Base-by-base conservation (phyloP, 306 rosid species). In the Vigna trinervia region DNA sequence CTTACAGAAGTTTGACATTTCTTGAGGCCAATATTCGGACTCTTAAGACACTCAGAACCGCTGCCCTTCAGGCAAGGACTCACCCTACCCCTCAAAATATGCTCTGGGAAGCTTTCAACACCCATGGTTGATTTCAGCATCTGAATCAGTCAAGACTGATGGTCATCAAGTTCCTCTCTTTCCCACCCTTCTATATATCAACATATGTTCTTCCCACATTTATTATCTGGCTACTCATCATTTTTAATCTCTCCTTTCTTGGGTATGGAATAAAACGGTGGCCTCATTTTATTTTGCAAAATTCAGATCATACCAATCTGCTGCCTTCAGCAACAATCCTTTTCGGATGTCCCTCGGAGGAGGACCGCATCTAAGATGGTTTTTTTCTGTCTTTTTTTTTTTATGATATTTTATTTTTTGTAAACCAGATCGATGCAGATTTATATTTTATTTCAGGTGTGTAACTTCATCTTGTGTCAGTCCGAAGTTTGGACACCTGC, bases 71-170 rank as follows among this genome's bases (percentile, higher is more conserved):
- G 19, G 92, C 92, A 11, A 82, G 92, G 75, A 81, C 72, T 14
- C 2, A 66, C 58, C 85, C 92, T 48, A 53, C 81, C 15, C 58
- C 63, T 48, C 82, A 87, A 72, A 91, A 89, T 80, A 60, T 89
- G 80, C 80, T 90, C 69, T 91, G 96, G 96, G 96, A 91, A 71
- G 96, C 93, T 53, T 70, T 91, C 6, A 86, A 89, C 26, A 87
- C 93, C 65, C 96, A 87, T 85, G 91, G 91, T 19, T 87, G 84
- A 87, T 38, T 57, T 4, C 14, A 10, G 15, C 50, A 12, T 45
- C 46, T 23, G 59, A 43, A 45, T 79, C n/a, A 26, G 5, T 20
- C 13, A 9, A 32, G 39, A 62, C n/a, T 12, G 26, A 10, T 22
- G 14, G 54, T 48, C 26, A 43, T 60, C 30, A 12, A 50, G 12